Conservation (phyloP, 2,329 filamentous ascomycete genomes). For the Diaporthe sp. region DNA sequence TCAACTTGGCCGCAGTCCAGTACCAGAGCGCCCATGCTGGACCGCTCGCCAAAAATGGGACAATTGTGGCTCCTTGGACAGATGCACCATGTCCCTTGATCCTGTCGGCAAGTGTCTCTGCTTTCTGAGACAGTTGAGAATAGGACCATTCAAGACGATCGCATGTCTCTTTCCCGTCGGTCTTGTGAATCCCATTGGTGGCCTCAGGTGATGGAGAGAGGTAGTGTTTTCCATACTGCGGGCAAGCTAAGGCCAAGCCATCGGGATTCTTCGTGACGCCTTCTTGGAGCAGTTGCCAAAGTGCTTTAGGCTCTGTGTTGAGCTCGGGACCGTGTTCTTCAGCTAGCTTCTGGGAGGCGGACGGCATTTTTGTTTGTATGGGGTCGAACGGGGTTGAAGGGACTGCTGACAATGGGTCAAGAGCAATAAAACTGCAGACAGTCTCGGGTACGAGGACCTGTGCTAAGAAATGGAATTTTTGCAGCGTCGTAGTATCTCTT, state of each 20-base stretch:
- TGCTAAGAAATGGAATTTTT: too few species aligned
- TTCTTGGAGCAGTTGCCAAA: slow-evolving; percentile 5
- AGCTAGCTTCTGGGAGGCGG: background rate
- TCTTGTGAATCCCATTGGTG: background rate
- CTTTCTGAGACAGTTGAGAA: background rate
- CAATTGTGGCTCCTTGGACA: background rate
- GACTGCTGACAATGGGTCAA: background rate
- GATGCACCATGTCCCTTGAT: background rate
- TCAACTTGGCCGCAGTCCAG: slow-evolving; percentile 8
- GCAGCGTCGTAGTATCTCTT: too few species aligned
- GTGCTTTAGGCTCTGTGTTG: background rate
- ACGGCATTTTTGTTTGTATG: background rate
- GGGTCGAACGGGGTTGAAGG: too few species aligned
- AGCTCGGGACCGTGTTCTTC: background rate
- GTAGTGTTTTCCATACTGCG: background rate
- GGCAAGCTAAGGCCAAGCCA: background rate
- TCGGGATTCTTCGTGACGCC: background rate
- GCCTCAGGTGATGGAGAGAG: background rate
- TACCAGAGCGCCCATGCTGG: slow-evolving; percentile 5
- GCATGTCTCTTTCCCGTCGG: too few species aligned
- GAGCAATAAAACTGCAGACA: too few species aligned
- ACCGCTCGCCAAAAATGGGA: slow-evolving; percentile 4
- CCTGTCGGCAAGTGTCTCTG: background rate
- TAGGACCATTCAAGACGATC: background rate
- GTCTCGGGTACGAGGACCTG: too few species aligned